Conservation (phyloP, 1,284 basidiomycete genomes). For the Trametes hirsuta region DNA sequence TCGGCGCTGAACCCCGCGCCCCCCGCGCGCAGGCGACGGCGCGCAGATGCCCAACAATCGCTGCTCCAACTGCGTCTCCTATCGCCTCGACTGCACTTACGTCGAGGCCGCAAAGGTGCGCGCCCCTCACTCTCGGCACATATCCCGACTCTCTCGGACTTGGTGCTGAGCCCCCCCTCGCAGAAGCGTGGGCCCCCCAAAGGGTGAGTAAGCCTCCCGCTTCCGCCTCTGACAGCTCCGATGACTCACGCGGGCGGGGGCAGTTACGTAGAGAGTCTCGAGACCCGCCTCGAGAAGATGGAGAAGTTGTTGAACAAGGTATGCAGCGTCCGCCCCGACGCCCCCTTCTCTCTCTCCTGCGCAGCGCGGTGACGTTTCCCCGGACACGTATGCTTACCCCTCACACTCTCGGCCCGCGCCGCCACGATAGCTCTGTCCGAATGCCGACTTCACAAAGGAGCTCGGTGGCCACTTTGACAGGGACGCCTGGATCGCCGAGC, state of each 20-base stretch:
- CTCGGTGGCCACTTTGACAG: constrained; percentile 52
- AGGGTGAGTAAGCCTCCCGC: constrained; percentile 52
- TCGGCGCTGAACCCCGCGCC: not conserved
- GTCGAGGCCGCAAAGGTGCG: constrained; percentile 72
- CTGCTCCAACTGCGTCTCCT: constrained; percentile 81
- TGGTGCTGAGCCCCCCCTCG: constrained; percentile 2
- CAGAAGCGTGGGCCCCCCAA: constrained; percentile 86
- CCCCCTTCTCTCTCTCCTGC: not conserved
- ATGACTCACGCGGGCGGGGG: constrained; percentile 3
- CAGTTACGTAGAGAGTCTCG: constrained; percentile 75
- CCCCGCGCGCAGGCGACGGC: constrained; percentile 32
- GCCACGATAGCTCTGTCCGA: constrained; percentile 48
- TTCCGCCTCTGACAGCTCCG: not conserved
- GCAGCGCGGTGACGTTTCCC: not conserved
- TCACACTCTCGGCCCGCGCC: not conserved
- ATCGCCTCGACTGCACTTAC: constrained; percentile 78
- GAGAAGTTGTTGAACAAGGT: constrained; percentile 67
- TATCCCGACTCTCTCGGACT: not conserved
- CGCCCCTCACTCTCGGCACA: constrained; percentile 1
- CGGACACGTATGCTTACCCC: not conserved
- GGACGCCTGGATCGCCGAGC: constrained; percentile 45
- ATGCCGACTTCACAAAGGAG: constrained; percentile 50
- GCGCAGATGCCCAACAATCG: constrained; percentile 58
- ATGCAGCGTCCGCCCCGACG: constrained; percentile 25
- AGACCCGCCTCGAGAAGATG: constrained; percentile 72